Conservation (phyloP, 2,329 filamentous ascomycete species). For the Dactylellina parvicollis region DNA sequence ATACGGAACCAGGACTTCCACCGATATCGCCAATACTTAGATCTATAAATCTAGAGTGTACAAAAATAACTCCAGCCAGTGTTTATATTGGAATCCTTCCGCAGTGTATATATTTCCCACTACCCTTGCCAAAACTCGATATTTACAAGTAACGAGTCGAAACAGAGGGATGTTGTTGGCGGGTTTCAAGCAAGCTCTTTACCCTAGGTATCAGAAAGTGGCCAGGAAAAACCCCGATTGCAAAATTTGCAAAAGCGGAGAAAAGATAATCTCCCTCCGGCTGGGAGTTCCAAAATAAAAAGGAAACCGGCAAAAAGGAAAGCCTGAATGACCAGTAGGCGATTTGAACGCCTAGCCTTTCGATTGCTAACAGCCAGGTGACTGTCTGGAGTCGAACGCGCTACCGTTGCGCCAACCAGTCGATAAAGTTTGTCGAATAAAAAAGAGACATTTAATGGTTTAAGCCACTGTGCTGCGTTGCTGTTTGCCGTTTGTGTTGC, state of each 20-base stretch:
- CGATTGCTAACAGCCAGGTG: slow-evolving; percentile 41
- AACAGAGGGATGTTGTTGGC: too few relatives aligned
- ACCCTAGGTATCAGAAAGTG: not conserved
- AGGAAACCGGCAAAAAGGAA: slow-evolving; percentile 29
- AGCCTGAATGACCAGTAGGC: slow-evolving; percentile 53
- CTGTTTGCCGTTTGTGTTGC: not conserved
- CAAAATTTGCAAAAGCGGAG: too few relatives aligned
- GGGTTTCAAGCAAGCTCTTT: not conserved
- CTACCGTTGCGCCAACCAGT: slow-evolving; percentile 57
- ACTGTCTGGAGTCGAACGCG: slow-evolving; percentile 56
- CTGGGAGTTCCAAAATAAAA: not conserved
- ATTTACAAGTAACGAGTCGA: too few relatives aligned
- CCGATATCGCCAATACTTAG: too few relatives aligned
- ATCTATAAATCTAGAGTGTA: too few relatives aligned
- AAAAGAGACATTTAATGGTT: not conserved
- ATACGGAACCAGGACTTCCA: too few relatives aligned
- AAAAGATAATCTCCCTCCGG: not conserved
- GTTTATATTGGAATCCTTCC: too few relatives aligned
- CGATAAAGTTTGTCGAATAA: not conserved
- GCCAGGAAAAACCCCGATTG: not conserved
- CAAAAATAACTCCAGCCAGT: too few relatives aligned
- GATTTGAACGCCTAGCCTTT: slow-evolving; percentile 57
- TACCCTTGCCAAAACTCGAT: too few relatives aligned
- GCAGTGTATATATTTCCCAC: too few relatives aligned
- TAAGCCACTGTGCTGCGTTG: not conserved